Evolutionary conservation across 2,329 filamentous ascomycete species (phyloP).

Genomic region (Elsinoe ampelina): DNA sequence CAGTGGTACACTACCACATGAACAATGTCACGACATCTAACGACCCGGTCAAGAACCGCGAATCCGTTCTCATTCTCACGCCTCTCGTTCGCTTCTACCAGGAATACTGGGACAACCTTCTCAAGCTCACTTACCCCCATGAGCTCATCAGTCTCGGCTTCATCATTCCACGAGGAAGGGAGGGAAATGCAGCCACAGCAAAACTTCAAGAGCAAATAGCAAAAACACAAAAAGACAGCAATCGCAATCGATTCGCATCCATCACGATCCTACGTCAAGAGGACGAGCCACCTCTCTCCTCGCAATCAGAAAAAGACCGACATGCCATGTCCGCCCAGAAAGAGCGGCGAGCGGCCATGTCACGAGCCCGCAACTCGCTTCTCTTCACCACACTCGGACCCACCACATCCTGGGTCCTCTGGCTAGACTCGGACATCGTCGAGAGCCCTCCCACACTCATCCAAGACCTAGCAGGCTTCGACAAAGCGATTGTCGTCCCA

Average conservation of each 20-base stretch:
- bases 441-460: conserved; percentile 80
- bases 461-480: conserved; percentile 78
- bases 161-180: conserved; percentile 87
- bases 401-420: conserved; percentile 88
- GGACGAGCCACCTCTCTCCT: conserved; percentile 70
- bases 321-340: conserved; percentile 92
- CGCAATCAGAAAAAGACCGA: conserved; percentile 78
- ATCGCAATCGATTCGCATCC: conserved; percentile 77
- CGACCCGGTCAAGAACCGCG: conserved; percentile 66
- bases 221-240: conserved; percentile 73
- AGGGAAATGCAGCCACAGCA: conserved; percentile 77
- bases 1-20: conserved; percentile 86
- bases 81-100: conserved; percentile 90
- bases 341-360: conserved; percentile 76
- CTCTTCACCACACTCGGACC: conserved; percentile 92
- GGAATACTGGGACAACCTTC: conserved; percentile 88
- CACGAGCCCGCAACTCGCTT: conserved; percentile 83
- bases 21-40: conserved; percentile 83
- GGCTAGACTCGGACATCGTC: conserved; percentile 86
- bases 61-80: conserved; percentile 84
- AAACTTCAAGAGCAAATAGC: conserved; percentile 76
- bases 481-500: conserved; percentile 85
- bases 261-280: conserved; percentile 94
- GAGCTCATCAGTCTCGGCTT: conserved; percentile 91
- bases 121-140: conserved; percentile 78